Percentiles rank a stretch among this genome's conserved stretches.
Evolutionary conservation across 306 rosid genomes (phyloP).

Genomic region (Delonix regia): DNA sequence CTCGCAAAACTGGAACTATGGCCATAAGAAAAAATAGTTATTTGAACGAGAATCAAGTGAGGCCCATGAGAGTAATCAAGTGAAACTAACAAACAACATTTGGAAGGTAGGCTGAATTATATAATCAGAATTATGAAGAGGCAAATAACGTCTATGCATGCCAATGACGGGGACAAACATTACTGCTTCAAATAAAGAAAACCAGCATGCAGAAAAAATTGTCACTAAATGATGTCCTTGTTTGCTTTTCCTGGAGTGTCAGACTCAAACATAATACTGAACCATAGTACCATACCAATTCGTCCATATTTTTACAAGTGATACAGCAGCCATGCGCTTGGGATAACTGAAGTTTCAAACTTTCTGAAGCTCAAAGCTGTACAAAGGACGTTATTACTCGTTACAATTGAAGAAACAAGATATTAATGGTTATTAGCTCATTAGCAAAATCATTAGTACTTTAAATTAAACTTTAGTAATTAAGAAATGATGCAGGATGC

Average conservation of each 20-base stretch:
- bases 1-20: not conserved
- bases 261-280: not conserved
- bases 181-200: not conserved
- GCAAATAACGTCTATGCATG: too few species aligned
- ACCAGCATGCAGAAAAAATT: not conserved
- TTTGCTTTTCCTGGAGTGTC: not conserved
- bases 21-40: not conserved
- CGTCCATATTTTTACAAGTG: not conserved
- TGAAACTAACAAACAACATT: too few species aligned
- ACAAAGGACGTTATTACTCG: not conserved
- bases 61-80: not conserved
- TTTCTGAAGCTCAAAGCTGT: not conserved
- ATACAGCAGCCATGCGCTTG: too few species aligned
- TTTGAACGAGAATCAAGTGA: not conserved
- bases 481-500: too few species aligned
- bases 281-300: not conserved
- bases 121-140: too few species aligned
- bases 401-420: not conserved
- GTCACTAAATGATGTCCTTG: not conserved
- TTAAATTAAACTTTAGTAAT: too few species aligned
- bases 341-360: not conserved
- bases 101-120: too few species aligned
- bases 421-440: too few species aligned
- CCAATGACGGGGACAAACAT: not conserved
- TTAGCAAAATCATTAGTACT: too few species aligned